These are phyloP conservation scores for Linderina pennispora DNA, from an alignment of 192 early-diverging fungal genomes.

Conservation along the genomic window DNA sequence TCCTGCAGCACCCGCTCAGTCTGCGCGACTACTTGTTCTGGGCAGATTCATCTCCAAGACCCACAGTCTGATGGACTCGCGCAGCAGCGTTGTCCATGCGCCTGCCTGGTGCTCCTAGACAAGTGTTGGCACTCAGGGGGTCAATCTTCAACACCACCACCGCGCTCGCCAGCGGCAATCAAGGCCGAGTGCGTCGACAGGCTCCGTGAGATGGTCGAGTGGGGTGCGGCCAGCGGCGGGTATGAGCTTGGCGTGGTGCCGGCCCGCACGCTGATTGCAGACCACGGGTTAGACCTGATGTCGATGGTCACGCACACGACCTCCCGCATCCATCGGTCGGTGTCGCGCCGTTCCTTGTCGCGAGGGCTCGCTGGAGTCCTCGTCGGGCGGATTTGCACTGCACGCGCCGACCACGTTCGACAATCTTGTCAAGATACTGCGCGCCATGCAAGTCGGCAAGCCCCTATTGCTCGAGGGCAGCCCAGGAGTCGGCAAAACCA, in stretches of 20 bases:
- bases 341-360: conserved; percentile 76
- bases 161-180: conserved; percentile 13
- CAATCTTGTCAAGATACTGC: conserved; percentile 79
- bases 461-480: conserved; percentile 94
- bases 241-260: conserved; percentile 34
- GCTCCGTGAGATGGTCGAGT: conserved; percentile 40
- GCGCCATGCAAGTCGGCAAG: conserved; percentile 86
- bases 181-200: conserved; percentile 38
- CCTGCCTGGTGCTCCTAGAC: conserved; percentile 85
- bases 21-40: conserved; percentile 92
- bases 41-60: conserved; percentile 76
- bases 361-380: conserved; percentile 48
- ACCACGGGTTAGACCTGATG: conserved; percentile 1
- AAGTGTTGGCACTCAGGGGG: conserved; percentile 82
- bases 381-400: conserved; percentile 68
- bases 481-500: conserved; percentile 96
- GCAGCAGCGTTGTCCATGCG: conserved; percentile 71
- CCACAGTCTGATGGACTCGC: conserved; percentile 41
- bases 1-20: conserved; percentile 51
- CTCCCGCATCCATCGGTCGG: conserved; percentile 50
- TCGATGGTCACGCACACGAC: neutral
- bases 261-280: neutral
- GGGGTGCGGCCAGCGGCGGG: neutral
- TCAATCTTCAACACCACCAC: conserved; percentile 7
- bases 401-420: conserved; percentile 86